Base-by-base conservation (phyloP, 495 filamentous ascomycete species). In the Talaromyces borbonicus region DNA sequence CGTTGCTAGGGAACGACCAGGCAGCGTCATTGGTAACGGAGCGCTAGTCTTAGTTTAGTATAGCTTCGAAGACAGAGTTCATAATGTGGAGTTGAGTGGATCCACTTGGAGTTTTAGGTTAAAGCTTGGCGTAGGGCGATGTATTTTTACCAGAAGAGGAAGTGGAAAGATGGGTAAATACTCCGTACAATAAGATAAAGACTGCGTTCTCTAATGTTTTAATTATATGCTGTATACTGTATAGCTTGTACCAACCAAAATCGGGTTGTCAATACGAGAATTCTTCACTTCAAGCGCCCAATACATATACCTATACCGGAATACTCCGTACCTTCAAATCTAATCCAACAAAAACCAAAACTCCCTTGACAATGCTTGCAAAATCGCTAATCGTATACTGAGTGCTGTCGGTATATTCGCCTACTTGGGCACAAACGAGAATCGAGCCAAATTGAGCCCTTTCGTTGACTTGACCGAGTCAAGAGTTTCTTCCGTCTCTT, bases 381-480 rank as follows among this genome's bases (percentile, higher is more conserved):
- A 25, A n/a, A n/a, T n/a, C n/a, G n/a, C n/a, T n/a, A n/a, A n/a
- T n/a, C n/a, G n/a, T 14, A 16, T 22, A 39, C 15, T 36, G 32
- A 36, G 19, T 36, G n/a, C 7, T 50, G 32, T 31, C 41, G 47
- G 42, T 24, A 48, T 47, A 60, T 53, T 43, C 43, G 20, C 48
- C 43, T 59, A 66, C 36, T 54, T 52, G 9, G 57, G 50, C 12
- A 65, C 55, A 61, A 80, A 82, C 27, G 70, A 61, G 52, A 77
- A 81, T 43, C 63, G 66, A 23, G 75, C 67, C 32, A 83, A 55
- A 53, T 81, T 60, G 35, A 80, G 55, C 25, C 60, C 46, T 6
- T 18, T 25, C 1, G 47, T 32, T 33, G 14, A 52, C 8, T 45
- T 54, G 32, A 54, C 16, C 6, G 32, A 53, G 7, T 56, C 48